Evolutionary conservation across 306 rosid species (phyloP), one percentile per base, ranked within the genome.

Genomic region (Pachyrhizus erosus): DNA sequence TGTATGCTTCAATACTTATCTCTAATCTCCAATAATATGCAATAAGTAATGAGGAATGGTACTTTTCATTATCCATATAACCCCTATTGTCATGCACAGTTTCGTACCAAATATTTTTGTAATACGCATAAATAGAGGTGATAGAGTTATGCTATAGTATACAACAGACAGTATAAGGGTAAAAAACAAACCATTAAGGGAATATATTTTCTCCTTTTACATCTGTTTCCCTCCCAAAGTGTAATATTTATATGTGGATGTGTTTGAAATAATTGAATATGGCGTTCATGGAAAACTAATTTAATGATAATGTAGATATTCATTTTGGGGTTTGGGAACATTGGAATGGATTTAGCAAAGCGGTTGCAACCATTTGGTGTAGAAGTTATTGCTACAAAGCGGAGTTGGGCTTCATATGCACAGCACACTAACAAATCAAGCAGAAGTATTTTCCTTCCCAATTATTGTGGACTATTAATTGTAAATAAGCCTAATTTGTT

Each of bases 291-390:
- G 73, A 65, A 60, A 70, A 27, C 71, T 75, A 24, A 17, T 23
- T 81, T 79, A 73, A 72, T 61, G 57, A 29, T 74, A 24, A 58
- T 82, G 74, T 81, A 95, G 98, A 83, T 93, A 80, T 91, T 93
- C 57, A 93, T 95, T 86, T 49, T 95, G 86, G 98, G 98, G 67
- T 91, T 77, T 54, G 98, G 98, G 67, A 95, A 93, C 77, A 95
- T 95, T 79, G 98, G 98, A 79, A 51, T 90, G 7, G 95, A 89
- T 67, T 86, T 95, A 89, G 97, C 94, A 18, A 84, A 81, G 86
- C 89, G 97, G 76, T 86, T 95, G 88, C 87, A 65, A 45, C 94
- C 97, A 20, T 95, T 95, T 79, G 98, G 97, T 79, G 99, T 95
- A 20, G 89, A 89, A 88, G 85, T 95, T 73, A 89, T 93, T 81